Evolutionary conservation across 331 rosid genomes (phyloP).

Genomic region (Telfairia occidentalis): DNA sequence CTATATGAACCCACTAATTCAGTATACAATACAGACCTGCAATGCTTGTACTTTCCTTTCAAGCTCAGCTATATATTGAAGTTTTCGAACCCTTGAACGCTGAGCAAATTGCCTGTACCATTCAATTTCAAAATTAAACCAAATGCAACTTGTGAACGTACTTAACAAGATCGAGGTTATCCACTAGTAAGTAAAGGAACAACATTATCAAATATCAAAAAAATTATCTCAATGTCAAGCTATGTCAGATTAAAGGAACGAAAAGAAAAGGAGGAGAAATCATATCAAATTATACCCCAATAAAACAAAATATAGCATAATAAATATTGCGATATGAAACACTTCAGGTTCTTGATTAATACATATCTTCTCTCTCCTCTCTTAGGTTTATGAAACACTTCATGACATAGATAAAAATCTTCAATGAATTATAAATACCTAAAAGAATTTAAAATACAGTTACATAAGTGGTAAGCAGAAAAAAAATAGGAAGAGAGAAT

Average conservation of each 20-base stretch:
- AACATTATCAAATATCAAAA: neutral
- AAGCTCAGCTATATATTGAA: conserved; percentile 84
- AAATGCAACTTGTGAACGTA: neutral
- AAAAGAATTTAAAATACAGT: neutral
- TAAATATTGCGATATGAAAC: neutral
- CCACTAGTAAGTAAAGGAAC: neutral
- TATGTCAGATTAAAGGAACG: neutral
- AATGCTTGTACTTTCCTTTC: conserved; percentile 75
- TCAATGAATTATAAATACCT: neutral
- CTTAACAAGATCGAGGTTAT: neutral
- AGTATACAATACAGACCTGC: conserved; percentile 47
- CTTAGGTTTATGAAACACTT: neutral
- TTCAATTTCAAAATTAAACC: conserved; percentile 11
- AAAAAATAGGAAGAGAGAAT: neutral
- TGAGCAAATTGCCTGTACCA: conserved; percentile 73
- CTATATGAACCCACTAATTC: neutral
- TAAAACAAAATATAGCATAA: neutral
- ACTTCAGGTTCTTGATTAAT: no score
- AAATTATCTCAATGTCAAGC: neutral
- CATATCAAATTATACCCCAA: neutral
- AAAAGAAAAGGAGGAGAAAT: no score
- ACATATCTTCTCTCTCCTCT: no score
- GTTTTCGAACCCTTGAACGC: conserved; percentile 78
- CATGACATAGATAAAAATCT: neutral
- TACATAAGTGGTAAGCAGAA: neutral